Evolutionary conservation across 768 basidiomycete species (phyloP).

Genomic region (Lactarius sp.): DNA sequence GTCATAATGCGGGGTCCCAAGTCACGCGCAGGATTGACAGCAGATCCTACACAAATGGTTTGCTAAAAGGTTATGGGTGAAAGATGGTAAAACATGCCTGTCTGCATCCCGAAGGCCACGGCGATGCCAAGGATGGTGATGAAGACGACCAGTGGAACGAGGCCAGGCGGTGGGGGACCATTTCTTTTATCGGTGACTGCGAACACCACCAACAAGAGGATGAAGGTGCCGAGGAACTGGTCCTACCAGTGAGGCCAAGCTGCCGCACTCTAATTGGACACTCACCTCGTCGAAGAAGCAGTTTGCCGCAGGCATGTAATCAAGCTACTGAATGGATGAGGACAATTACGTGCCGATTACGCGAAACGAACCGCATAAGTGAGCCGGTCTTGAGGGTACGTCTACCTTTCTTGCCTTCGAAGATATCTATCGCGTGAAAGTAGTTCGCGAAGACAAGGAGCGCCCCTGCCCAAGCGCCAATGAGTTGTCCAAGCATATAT

Average conservation of each 20-base stretch:
- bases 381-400: constrained; percentile 56
- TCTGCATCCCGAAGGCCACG: constrained; percentile 55
- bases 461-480: too few species aligned
- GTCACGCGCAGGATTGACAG: constrained; percentile 69
- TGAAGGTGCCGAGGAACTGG: constrained; percentile 47
- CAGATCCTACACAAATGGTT: constrained; percentile 38
- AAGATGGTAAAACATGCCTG: constrained; percentile 28
- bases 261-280: neutral
- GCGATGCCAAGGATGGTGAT: constrained; percentile 56
- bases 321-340: constrained; percentile 18
- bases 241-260: neutral
- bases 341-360: constrained; percentile 1
- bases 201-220: constrained; percentile 52
- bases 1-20: constrained; percentile 57
- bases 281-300: constrained; percentile 45
- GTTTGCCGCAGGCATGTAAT: constrained; percentile 41
- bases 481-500: constrained; percentile 45
- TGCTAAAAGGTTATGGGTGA: neutral
- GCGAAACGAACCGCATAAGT: constrained; percentile 45
- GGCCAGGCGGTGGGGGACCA: constrained; percentile 41
- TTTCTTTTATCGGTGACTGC: constrained; percentile 29
- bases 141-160: constrained; percentile 53
- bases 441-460: too few species aligned
- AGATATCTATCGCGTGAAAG: constrained; percentile 27
- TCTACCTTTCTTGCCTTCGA: constrained; percentile 50